These are phyloP conservation scores for Mycena galopus DNA, from an alignment of 768 basidiomycete species.

Conservation along the genomic window DNA sequence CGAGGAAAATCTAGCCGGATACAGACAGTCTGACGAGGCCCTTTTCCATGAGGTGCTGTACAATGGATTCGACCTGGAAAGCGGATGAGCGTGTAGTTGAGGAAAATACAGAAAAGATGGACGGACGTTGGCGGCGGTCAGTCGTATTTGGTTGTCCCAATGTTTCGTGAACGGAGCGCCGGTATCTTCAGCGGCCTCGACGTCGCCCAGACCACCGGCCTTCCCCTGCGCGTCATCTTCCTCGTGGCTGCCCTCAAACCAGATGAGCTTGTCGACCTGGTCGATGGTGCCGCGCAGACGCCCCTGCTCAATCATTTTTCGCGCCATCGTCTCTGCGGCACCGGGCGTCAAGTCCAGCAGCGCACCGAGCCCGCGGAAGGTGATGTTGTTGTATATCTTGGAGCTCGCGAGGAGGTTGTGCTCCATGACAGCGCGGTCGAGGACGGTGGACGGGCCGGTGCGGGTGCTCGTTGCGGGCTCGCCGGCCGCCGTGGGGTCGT, in stretches of 20 bases:
- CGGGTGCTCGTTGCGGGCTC: constrained; percentile 78
- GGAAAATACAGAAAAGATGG: constrained; percentile 1
- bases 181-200: constrained; percentile 89
- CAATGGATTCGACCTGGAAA: constrained; percentile 83
- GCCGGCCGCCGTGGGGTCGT: constrained; percentile 58
- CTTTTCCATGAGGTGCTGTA: constrained; percentile 84
- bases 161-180: constrained; percentile 92
- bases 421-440: constrained; percentile 98
- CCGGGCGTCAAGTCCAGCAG: constrained; percentile 91
- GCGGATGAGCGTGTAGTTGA: constrained; percentile 18
- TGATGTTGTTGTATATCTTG: constrained; percentile 98
- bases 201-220: constrained; percentile 92
- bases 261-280: constrained; percentile 94
- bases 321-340: constrained; percentile 96
- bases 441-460: constrained; percentile 93
- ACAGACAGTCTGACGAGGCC: constrained; percentile 65
- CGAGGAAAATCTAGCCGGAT: constrained; percentile 30
- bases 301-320: constrained; percentile 98
- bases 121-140: constrained; percentile 87
- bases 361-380: constrained; percentile 92
- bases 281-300: constrained; percentile 94
- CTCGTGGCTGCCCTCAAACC: constrained; percentile 89
- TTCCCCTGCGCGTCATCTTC: constrained; percentile 95
- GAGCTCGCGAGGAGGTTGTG: constrained; percentile 98
- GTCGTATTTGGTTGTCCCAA: constrained; percentile 95